phyloP scores from a whole-genome alignment of 495 filamentous ascomycete genomes.

The Corynascus novoguineensis region DNA sequence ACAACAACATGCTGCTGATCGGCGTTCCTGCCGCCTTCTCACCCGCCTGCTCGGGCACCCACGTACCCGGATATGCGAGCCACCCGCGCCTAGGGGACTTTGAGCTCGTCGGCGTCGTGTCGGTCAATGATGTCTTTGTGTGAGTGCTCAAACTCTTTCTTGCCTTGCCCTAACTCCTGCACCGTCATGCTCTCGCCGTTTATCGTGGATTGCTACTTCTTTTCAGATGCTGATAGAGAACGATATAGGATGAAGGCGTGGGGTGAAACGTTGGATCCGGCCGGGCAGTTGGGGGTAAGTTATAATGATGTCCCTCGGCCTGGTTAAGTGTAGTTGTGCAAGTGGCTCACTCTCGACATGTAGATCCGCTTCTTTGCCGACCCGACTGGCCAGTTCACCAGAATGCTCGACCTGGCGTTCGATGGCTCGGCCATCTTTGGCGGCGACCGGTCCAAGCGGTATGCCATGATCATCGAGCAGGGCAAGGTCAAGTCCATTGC shows the following conservation, averaged over 20 bases:
- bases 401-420: slow-evolving; percentile 77
- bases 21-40: slow-evolving; percentile 88
- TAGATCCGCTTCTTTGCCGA: slow-evolving; percentile 86
- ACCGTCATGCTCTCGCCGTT: too few relatives aligned
- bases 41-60: slow-evolving; percentile 70
- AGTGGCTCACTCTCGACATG: not conserved
- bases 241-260: slow-evolving; percentile 74
- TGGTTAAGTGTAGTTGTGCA: not conserved
- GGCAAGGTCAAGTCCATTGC: slow-evolving; percentile 70
- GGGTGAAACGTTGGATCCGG: slow-evolving; percentile 67
- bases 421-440: slow-evolving; percentile 83
- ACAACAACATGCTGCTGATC: slow-evolving; percentile 67
- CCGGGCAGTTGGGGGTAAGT: slow-evolving; percentile 67
- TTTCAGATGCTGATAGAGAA: slow-evolving; percentile 6
- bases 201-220: not conserved
- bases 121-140: slow-evolving; percentile 96
- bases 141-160: slow-evolving; percentile 51
- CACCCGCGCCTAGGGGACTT: slow-evolving; percentile 66
- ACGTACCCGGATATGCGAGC: slow-evolving; percentile 78
- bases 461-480: slow-evolving; percentile 71
- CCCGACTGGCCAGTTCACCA: slow-evolving; percentile 74
- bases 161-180: not conserved
- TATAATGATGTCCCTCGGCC: not conserved
- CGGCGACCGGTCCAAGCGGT: slow-evolving; percentile 78
- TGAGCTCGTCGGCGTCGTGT: slow-evolving; percentile 77